These are phyloP conservation scores for Cercospora zeina DNA, from an alignment of 2,329 filamentous ascomycete species.

Conservation along the genomic window DNA sequence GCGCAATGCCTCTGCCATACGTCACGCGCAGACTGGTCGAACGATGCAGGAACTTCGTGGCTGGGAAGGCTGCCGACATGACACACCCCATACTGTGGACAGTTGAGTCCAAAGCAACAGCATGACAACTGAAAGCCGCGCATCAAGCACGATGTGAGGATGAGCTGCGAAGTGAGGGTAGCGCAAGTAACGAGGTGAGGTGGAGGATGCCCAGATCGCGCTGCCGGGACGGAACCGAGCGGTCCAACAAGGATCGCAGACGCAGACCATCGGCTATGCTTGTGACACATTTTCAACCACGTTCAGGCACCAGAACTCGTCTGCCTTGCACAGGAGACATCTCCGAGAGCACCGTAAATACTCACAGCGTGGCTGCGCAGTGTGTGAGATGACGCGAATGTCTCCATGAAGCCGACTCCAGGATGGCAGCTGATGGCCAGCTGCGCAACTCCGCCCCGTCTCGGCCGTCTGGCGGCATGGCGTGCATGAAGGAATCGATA, in stretches of 20 bases:
- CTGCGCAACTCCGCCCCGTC: slow-evolving; percentile 7
- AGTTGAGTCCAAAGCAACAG: too few relatives aligned
- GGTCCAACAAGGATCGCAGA: neutral
- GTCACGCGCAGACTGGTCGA: too few relatives aligned
- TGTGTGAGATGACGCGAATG: neutral
- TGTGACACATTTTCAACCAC: neutral
- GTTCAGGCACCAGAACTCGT: neutral
- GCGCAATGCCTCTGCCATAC: too few relatives aligned
- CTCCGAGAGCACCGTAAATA: neutral
- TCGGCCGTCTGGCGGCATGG: slow-evolving; percentile 5
- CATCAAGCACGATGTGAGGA: neutral
- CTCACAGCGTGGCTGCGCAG: neutral
- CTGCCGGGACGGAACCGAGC: neutral
- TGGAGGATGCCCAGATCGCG: neutral
- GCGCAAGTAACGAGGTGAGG: neutral
- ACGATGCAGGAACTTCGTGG: neutral
- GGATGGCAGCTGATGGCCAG: neutral
- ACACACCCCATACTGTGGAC: neutral
- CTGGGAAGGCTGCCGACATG: neutral
- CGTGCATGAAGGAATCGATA: slow-evolving; percentile 11
- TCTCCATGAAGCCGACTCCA: neutral
- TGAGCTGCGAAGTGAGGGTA: neutral
- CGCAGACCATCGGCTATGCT: neutral
- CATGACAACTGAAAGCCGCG: too few relatives aligned
- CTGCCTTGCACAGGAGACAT: neutral